These are phyloP conservation scores for Acer yangbiense DNA, from an alignment of 345 rosid genomes.

Conservation along the genomic window DNA sequence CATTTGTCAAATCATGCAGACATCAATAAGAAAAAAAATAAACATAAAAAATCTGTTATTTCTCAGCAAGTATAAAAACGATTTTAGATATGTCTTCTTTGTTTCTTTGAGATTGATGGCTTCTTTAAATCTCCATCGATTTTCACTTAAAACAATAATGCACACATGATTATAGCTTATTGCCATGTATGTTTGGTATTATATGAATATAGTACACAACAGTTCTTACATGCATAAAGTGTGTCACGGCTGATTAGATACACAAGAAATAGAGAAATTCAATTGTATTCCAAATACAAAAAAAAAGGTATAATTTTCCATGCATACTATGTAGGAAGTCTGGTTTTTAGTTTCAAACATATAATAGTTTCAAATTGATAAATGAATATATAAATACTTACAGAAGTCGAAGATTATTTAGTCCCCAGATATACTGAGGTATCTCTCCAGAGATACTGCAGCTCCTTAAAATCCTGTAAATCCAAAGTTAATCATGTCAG, in stretches of 20 bases:
- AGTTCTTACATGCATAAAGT: too few species aligned
- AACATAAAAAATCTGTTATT: background rate
- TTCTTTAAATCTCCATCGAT: background rate
- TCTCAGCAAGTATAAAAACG: background rate
- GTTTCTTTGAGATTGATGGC: background rate
- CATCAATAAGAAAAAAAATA: background rate
- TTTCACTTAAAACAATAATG: background rate
- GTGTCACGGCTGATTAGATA: background rate
- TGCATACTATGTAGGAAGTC: background rate
- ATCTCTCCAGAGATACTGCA: constrained; percentile 46
- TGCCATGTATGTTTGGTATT: background rate
- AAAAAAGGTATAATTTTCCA: too few species aligned
- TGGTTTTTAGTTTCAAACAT: background rate
- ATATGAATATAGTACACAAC: background rate
- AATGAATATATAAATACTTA: constrained; percentile 22
- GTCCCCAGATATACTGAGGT: constrained; percentile 38
- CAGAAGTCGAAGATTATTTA: constrained; percentile 38
- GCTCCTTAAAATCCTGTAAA: constrained; percentile 46
- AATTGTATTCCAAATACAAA: background rate
- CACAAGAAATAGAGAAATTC: background rate
- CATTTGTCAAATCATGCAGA: background rate
- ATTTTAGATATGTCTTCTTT: background rate
- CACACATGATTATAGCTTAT: background rate
- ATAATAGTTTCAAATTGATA: background rate
- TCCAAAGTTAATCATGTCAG: background rate